phyloP scores from a whole-genome alignment of 768 basidiomycete genomes.

The Mycena vitilis region DNA sequence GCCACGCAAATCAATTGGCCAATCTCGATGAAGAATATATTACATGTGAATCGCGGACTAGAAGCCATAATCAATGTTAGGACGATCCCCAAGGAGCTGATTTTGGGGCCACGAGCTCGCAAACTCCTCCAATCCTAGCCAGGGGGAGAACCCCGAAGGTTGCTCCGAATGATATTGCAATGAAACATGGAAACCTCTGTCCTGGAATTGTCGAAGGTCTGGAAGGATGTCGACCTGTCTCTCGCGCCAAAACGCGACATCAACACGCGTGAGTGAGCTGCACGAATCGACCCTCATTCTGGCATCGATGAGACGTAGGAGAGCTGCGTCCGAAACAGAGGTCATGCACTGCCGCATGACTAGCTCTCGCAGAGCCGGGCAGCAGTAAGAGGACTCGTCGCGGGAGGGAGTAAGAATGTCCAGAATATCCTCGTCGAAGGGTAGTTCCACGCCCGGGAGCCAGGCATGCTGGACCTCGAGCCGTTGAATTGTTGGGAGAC shows the following conservation, averaged over 20 bases:
- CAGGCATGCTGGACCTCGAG: neutral
- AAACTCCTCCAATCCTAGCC: neutral
- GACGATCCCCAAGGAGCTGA: too few relatives aligned
- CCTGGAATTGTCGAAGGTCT: neutral
- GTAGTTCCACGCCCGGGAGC: neutral
- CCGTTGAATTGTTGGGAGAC: constrained; percentile 4
- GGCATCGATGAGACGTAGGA: constrained; percentile 1
- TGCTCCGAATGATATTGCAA: neutral
- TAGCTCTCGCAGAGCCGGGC: constrained; percentile 1
- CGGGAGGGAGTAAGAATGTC: neutral
- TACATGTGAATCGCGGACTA: too few relatives aligned
- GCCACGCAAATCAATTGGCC: too few relatives aligned
- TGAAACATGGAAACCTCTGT: neutral
- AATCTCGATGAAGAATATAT: too few relatives aligned
- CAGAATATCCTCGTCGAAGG: neutral
- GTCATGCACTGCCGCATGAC: neutral
- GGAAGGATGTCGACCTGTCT: neutral
- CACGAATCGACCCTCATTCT: neutral
- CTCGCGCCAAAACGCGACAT: neutral
- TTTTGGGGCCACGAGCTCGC: too few relatives aligned
- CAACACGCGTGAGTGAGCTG: neutral
- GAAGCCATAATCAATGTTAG: too few relatives aligned
- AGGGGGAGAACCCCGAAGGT: neutral
- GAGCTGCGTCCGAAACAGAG: neutral
- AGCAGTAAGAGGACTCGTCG: neutral